phyloP scores from a whole-genome alignment of 345 rosid species.

The Citrus cavaleriei region DNA sequence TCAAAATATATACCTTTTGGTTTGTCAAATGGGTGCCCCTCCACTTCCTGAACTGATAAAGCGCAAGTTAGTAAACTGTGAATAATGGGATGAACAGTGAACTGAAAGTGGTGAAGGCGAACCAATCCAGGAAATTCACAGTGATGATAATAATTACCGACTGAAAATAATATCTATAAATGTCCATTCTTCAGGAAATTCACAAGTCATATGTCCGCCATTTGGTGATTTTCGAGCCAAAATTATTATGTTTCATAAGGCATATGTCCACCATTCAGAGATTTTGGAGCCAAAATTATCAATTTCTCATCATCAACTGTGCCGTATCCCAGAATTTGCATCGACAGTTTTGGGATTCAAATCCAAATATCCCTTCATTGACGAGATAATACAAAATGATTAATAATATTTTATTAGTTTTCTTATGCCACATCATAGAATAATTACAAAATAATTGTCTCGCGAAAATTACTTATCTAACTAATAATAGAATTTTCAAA shows the following conservation, averaged over 20 bases:
- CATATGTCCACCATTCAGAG: background rate
- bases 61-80: conserved; percentile 2
- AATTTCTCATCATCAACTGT: background rate
- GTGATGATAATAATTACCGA: conserved; percentile 12
- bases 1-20: background rate
- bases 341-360: background rate
- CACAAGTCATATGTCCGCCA: background rate
- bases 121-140: conserved; percentile 1
- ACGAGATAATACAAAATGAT: no score
- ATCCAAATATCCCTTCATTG: background rate
- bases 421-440: no score
- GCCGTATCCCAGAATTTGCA: background rate
- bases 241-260: background rate
- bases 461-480: no score
- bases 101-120: background rate
- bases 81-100: background rate
- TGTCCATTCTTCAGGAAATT: background rate
- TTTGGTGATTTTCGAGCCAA: background rate
- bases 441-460: no score
- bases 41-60: conserved; percentile 14
- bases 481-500: no score
- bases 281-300: background rate
- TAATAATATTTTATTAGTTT: no score
- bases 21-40: conserved; percentile 10
- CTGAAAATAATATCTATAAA: background rate